Evolutionary conservation across 148 eudicot species (phyloP).

Genomic region (Mesembryanthemum crystallinum): DNA sequence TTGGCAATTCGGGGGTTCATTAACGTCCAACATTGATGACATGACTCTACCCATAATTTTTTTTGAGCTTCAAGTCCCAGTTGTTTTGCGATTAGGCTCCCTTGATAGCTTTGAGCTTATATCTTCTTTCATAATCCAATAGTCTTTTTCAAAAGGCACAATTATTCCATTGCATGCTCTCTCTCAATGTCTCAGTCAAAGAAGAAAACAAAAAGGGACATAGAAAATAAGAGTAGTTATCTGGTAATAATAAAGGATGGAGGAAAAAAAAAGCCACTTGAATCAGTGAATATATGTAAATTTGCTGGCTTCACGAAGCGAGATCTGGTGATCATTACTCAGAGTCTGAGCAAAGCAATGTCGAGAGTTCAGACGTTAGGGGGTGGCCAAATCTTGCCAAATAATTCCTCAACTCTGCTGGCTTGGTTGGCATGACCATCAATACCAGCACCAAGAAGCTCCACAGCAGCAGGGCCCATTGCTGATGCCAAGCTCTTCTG

Average conservation of each 20-base stretch:
- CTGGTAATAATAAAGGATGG: no score
- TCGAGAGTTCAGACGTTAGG: conserved; percentile 60
- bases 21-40: no score
- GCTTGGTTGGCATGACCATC: conserved; percentile 76
- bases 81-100: background rate
- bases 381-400: conserved; percentile 97
- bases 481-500: conserved; percentile 77
- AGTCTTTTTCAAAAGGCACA: no score
- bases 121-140: no score
- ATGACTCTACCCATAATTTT: no score
- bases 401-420: conserved; percentile 71
- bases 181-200: no score
- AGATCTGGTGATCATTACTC: background rate
- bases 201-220: no score
- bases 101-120: conserved; percentile 10
- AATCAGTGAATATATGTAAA: background rate
- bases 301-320: background rate
- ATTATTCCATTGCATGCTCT: no score
- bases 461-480: conserved; percentile 88
- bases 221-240: no score
- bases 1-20: no score
- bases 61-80: no score
- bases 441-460: conserved; percentile 76
- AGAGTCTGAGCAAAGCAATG: background rate
- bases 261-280: background rate